Percentiles rank a stretch among this genome's conserved stretches.
These are phyloP conservation scores for Clausena lansium DNA, from an alignment of 345 rosid species.

Conservation along the genomic window DNA sequence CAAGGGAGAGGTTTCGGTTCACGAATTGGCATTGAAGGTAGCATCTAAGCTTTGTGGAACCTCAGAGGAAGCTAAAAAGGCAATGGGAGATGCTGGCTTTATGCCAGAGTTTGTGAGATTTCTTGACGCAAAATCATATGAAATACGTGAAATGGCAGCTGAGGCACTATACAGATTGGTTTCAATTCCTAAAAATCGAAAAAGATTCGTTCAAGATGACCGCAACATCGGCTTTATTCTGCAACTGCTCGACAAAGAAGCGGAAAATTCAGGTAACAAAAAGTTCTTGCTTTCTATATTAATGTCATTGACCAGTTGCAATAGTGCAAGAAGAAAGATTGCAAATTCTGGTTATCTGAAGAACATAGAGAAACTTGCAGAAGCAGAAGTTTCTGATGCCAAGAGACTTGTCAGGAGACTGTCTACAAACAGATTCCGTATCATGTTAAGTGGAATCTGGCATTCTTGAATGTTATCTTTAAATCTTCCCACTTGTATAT, in stretches of 20 bases:
- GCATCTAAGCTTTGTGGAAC: constrained; percentile 55
- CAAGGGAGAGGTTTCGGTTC: constrained; percentile 66
- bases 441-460: constrained; percentile 78
- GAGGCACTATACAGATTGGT: constrained; percentile 58
- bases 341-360: constrained; percentile 70
- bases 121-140: constrained; percentile 73
- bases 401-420: constrained; percentile 78
- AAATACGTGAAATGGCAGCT: constrained; percentile 76
- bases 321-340: constrained; percentile 75
- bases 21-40: constrained; percentile 73
- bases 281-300: constrained; percentile 66
- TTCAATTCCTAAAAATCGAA: constrained; percentile 61
- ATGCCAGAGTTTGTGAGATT: constrained; percentile 73
- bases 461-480: constrained; percentile 40
- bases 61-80: constrained; percentile 63
- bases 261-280: constrained; percentile 50
- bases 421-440: constrained; percentile 66
- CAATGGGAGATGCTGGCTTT: constrained; percentile 80
- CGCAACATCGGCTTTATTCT: constrained; percentile 55
- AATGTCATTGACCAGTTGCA: constrained; percentile 67
- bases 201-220: constrained; percentile 71
- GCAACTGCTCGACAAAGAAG: constrained; percentile 61
- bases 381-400: constrained; percentile 75
- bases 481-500: constrained; percentile 42
- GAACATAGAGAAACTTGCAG: constrained; percentile 83